Evolutionary conservation across 75 land plant species (phyloP), one percentile per base, ranked within the genome.

Genomic region (Pinus tabuliformis): DNA sequence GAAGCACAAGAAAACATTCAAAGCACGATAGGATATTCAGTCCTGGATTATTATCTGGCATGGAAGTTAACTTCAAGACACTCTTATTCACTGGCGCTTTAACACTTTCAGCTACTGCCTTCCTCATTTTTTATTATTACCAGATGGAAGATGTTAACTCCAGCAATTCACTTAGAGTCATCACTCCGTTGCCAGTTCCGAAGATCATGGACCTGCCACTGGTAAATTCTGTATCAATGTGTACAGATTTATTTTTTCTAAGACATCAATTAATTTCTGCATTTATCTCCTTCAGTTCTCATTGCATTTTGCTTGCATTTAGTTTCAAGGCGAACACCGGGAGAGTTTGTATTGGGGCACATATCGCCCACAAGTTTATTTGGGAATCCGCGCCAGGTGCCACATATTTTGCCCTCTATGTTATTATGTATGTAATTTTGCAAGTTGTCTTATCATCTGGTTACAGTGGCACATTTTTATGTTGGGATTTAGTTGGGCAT

Each of bases 311-410:
- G 54, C 4, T 70, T 57, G 60, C 24, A 37, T 59, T 74, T 64
- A 96, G 99, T 96, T 96, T 86, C 88, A 92, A 86, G 99, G 93
- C 4, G 81, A 89, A 78, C 99, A 96, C 59, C 81, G 85, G 64
- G 98, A 96, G 86, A 86, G 87, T 56, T 76, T 95, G 77, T 96
- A 88, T 72, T 96, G 99, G 99, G 99, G 99, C 30, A 96, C 98
- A 11, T 96, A 96, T 79, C 85, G 99, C 5, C 95, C 99, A 59
- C 91, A 86, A 3, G 88, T 94, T 59, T 96, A 96, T 75, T 82
- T 96, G 59, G 99, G 99, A 14, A 87, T 96, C 61, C 98, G 99
- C 14, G 89, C 99, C 20, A 90, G 99, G 99, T 96, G 75, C 28
- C 12, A 49, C 54, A 49, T 49, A 45, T 49, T 49, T 49, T 49